A percentile compares a stretch with the other conserved stretches of the same genome.
Evolutionary conservation across 768 basidiomycete genomes (phyloP).

Genomic region (Podaxis sp.): DNA sequence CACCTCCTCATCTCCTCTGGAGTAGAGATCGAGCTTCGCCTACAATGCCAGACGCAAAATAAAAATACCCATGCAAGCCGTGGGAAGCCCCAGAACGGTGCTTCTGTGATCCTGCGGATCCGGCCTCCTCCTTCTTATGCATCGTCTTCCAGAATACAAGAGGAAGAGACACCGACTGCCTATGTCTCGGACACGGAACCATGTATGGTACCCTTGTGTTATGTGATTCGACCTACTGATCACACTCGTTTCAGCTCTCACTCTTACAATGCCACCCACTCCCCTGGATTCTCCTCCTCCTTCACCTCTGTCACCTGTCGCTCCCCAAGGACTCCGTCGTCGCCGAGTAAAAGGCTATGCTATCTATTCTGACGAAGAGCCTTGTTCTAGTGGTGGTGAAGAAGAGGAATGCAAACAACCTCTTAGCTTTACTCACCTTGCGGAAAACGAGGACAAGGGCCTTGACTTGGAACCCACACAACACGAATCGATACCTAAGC

Average conservation of each 20-base stretch:
- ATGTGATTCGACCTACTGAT: neutral
- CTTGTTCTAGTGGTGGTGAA: constrained; percentile 23
- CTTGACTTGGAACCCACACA: neutral
- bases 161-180: neutral
- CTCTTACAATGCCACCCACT: constrained; percentile 6
- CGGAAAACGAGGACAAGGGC: constrained; percentile 21
- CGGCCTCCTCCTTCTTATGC: constrained; percentile 18
- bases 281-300: constrained; percentile 15
- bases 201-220: neutral
- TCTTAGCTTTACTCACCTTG: constrained; percentile 20
- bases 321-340: constrained; percentile 22
- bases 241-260: neutral
- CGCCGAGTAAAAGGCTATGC: constrained; percentile 36
- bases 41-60: constrained; percentile 37
- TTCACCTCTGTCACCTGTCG: constrained; percentile 12
- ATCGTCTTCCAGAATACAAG: neutral
- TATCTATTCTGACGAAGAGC: constrained; percentile 42
- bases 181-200: constrained; percentile 7
- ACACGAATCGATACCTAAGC: neutral
- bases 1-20: constrained; percentile 9
- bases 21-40: constrained; percentile 41
- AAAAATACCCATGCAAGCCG: constrained; percentile 29
- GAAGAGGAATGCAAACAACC: constrained; percentile 23
- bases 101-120: constrained; percentile 24
- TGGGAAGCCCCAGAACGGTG: constrained; percentile 43